phyloP scores from a whole-genome alignment of 2,329 filamentous ascomycete genomes.

The Colletotrichum kahawae region DNA sequence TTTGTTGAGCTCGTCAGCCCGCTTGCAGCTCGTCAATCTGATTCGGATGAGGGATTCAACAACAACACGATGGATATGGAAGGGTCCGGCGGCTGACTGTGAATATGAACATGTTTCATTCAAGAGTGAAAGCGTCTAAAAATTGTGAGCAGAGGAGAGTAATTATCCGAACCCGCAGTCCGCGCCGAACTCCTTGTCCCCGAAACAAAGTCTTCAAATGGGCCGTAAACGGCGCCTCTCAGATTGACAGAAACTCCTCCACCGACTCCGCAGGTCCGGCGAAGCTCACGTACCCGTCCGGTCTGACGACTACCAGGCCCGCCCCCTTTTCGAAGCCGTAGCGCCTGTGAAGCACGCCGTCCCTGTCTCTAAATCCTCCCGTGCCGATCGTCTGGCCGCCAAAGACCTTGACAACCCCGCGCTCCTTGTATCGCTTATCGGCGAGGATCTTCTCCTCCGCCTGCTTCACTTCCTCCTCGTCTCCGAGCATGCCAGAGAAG shows the following conservation, averaged over 20 bases:
- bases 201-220: not conserved
- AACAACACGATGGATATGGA: not conserved
- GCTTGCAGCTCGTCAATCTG: not conserved
- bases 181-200: not conserved
- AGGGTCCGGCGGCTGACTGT: not conserved
- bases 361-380: constrained; percentile 23
- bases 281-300: constrained; percentile 36
- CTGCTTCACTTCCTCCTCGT: constrained; percentile 6
- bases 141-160: not conserved
- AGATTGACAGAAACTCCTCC: constrained; percentile 25
- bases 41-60: not conserved
- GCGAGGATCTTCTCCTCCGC: constrained; percentile 7
- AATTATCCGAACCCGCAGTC: not conserved
- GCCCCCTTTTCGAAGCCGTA: constrained; percentile 32
- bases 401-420: constrained; percentile 23
- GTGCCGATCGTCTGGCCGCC: not conserved
- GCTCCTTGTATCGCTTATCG: constrained; percentile 12
- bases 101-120: not conserved
- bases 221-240: not conserved
- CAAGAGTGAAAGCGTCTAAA: not conserved
- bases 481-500: constrained; percentile 29
- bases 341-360: constrained; percentile 29
- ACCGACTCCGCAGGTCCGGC: constrained; percentile 31
- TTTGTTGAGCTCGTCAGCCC: not conserved
- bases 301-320: constrained; percentile 33